These are phyloP conservation scores for Diospyros kaki DNA, from an alignment of 148 eudicot genomes.

Conservation along the genomic window DNA sequence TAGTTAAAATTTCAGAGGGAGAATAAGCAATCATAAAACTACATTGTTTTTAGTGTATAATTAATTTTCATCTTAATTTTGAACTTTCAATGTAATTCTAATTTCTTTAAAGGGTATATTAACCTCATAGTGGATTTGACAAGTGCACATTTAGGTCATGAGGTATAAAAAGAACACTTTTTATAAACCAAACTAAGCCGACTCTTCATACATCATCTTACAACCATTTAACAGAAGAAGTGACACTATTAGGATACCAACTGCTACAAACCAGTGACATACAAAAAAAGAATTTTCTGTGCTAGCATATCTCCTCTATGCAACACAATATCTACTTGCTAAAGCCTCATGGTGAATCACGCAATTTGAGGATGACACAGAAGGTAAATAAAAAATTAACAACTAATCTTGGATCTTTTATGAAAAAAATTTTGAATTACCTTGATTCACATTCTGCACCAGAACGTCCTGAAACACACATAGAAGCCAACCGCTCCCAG, in stretches of 20 bases:
- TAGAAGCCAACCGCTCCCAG: conserved; percentile 71
- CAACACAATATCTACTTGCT: not conserved
- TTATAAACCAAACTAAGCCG: not conserved
- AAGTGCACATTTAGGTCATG: not conserved
- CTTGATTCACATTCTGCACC: conserved; percentile 85
- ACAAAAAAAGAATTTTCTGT: not conserved
- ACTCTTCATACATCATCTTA: not conserved
- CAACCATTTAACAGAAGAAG: not conserved
- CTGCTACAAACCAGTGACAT: not conserved
- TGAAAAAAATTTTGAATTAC: conserved; percentile 22
- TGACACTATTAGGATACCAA: not conserved
- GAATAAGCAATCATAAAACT: no score
- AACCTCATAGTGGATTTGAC: not conserved
- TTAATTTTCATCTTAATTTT: no score
- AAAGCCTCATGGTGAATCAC: not conserved
- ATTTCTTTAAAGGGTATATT: not conserved
- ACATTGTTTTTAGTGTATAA: no score
- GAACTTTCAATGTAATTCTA: no score
- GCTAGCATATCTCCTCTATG: not conserved
- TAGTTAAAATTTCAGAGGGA: no score
- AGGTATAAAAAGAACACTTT: not conserved
- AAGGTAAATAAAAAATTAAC: not conserved
- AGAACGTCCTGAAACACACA: conserved; percentile 47
- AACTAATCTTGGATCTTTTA: not conserved
- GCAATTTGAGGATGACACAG: not conserved